Evolutionary conservation across 2,329 filamentous ascomycete species (phyloP).

Genomic region (Botryotinia convoluta): DNA sequence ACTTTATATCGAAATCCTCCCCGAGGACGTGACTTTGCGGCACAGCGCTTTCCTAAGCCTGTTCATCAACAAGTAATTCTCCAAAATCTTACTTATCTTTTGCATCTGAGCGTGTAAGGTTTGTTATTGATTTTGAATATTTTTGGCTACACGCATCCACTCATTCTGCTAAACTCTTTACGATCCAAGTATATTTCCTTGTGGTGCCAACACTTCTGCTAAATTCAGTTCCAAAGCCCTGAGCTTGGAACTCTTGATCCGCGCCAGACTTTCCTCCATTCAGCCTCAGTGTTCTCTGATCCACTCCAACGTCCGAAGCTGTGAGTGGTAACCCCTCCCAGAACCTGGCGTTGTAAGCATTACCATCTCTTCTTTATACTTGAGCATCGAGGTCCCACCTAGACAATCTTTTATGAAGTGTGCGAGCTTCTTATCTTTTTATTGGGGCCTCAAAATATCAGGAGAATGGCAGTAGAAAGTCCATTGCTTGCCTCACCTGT

Average conservation of each 20-base stretch:
- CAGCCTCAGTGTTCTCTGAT: conserved; percentile 13
- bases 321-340: conserved; percentile 16
- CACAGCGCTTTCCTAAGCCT: conserved; percentile 14
- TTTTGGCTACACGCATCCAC: conserved; percentile 19
- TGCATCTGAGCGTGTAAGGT: not conserved
- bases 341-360: conserved; percentile 21
- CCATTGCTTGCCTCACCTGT: conserved; percentile 62
- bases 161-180: conserved; percentile 12
- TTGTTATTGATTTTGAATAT: conserved; percentile 6
- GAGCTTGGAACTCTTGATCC: conserved; percentile 7
- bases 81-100: not conserved
- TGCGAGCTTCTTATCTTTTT: conserved; percentile 11
- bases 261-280: conserved; percentile 9
- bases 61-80: not conserved
- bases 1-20: conserved; percentile 1
- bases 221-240: not conserved
- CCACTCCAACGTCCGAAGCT: conserved; percentile 18
- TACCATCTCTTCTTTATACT: conserved; percentile 15
- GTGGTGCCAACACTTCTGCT: conserved; percentile 13
- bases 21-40: conserved; percentile 12
- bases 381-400: conserved; percentile 1
- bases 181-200: not conserved
- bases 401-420: not conserved
- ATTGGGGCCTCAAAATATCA: not conserved
- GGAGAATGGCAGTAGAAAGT: conserved; percentile 57